Evolutionary conservation across 352 stramenopile species (phyloP), one percentile per base, ranked within the genome.

Genomic region (Phytophthora chlamydospora): DNA sequence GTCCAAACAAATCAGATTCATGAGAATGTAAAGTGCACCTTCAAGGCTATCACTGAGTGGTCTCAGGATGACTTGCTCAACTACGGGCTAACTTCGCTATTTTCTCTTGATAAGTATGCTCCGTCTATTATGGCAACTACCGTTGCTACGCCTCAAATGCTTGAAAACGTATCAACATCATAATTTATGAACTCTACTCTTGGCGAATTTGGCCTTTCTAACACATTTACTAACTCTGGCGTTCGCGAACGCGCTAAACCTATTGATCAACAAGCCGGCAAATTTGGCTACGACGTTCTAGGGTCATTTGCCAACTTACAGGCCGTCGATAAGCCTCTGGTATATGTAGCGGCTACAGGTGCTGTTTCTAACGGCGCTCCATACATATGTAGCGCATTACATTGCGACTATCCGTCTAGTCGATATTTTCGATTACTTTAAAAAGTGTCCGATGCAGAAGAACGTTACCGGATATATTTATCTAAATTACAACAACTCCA

Each of bases 231-330:
- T 12, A 64, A 64, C 36, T 1, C 11, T 3, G 56, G 56, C 43
- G 56, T 44, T 12, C 24, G n/a, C 3, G 12, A 64, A n/a, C 45
- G 35, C 42, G 56, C 44, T 57, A 57, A 44, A 6, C 21, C 45
- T 51, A 34, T 63, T 38, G 56, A 57, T 36, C 45, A 64, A 35
- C 12, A 47, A 39, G 45, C 45, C 17, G 6, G 4, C 5, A 63
- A 63, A 45, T 21, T 57, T 40, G 36, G 19, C 50, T 57, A 34
- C 31, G 56, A 64, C 57, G 27, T 64, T 17, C 51, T 58, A 36
- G 45, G 45, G 45, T 36, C 36, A 19, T 51, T 36, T 13, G 14
- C 56, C 39, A 64, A 62, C 40, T 12, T 62, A 48, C 42, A 62
- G 41, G 19, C 42, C 1, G 33, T 62, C 0, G 46, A 32, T 62